Evolutionary conservation across 75 land plant genomes (phyloP), one percentile per base, ranked within the genome.

Genomic region (Ceratopteris richardii): DNA sequence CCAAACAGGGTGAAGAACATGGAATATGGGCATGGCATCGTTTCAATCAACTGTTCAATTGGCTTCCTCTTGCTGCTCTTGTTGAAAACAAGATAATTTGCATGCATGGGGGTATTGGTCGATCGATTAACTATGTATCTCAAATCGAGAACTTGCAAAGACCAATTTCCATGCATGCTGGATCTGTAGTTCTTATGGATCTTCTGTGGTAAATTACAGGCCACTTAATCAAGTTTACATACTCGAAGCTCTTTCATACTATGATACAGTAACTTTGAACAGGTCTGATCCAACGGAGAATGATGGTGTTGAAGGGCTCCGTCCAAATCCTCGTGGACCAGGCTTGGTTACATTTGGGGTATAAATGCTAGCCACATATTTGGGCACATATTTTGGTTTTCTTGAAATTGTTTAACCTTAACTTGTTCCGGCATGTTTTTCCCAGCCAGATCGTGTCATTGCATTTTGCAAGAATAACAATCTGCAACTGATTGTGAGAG

Each of bases 71-170:
- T 22, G 71, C 71, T 26, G 71, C 71, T 33, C 24, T 68, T 17
- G 65, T 68, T 10, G 71, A 68, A 26, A 50, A 65, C 19, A 68
- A 68, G 29, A 68, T 68, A 12, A 68, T 68, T 22, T 68, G 71
- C 51, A 68, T 68, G 71, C 71, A 68, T 51, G 71, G 71, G 65
- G 71, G 71, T 26, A 68, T 68, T 63, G 71, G 71, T 17, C 67
- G 66, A 22, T 68, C 71, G 25, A 68, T 68, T 9, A 68, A 64
- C 29, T 46, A 68, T 48, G 66, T 68, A 21, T 28, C 29, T 23
- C 71, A 68, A 42, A 68, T 68, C 25, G 71, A 68, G 51, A 68
- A 54, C 22, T 48, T 68, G 42, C 67, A 62, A 47, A 56, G 71
- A 12, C 71, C 71, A 20, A 68, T 68, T 26, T 65, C 71, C 21